A percentile compares a stretch with the other conserved stretches of the same genome.
phyloP scores from a whole-genome alignment of 345 rosid genomes.

The Ceriops zippeliana region DNA sequence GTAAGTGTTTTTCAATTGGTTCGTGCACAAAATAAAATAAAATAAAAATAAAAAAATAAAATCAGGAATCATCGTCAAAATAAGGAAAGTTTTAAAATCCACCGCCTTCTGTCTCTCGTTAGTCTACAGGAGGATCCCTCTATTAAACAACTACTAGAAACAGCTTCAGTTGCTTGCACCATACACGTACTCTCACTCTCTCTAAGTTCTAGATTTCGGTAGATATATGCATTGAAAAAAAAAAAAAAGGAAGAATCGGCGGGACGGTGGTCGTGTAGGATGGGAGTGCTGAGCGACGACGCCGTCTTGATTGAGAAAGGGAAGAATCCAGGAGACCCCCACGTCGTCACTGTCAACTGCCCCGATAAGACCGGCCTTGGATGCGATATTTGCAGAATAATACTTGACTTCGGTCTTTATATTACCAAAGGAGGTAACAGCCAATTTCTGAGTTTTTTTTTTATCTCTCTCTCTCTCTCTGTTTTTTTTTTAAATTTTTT shows the following conservation, averaged over 20 bases:
- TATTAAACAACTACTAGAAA: neutral
- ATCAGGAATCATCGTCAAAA: too few species aligned
- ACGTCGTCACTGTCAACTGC: conserved; percentile 73
- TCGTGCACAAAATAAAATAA: too few species aligned
- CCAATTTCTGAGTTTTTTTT: neutral
- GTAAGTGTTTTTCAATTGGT: too few species aligned
- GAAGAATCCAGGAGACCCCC: conserved; percentile 57
- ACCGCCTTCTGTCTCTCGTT: too few species aligned
- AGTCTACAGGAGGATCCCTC: too few species aligned
- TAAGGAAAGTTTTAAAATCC: too few species aligned
- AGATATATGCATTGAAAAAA: neutral
- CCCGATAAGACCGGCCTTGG: conserved; percentile 73
- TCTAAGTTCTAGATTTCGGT: neutral
- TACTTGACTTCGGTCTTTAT: conserved; percentile 76
- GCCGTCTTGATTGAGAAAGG: conserved; percentile 59
- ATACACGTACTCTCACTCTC: too few species aligned
- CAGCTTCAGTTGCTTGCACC: neutral
- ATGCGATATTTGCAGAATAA: conserved; percentile 64
- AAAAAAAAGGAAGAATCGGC: too few species aligned
- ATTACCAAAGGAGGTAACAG: conserved; percentile 67
- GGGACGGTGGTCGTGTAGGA: conserved; percentile 1
- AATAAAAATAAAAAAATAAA: too few species aligned
- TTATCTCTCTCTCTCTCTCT: too few species aligned
- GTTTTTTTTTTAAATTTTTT: neutral
- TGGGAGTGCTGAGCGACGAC: conserved; percentile 58